These are phyloP conservation scores for Dionaea muscipula DNA, from an alignment of 179 eudicot genomes.

Conservation along the genomic window DNA sequence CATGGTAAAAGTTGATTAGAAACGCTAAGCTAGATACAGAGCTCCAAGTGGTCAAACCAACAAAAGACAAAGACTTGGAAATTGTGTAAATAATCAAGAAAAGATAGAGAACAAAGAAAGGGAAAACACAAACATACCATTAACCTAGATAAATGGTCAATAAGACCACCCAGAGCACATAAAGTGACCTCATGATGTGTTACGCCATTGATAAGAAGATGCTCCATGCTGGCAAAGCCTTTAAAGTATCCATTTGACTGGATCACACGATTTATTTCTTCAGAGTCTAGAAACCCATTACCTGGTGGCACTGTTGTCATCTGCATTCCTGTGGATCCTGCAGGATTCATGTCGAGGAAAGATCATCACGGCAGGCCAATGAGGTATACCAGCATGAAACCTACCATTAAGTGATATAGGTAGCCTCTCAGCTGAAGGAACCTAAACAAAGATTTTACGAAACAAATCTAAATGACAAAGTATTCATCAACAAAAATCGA, in stretches of 20 bases:
- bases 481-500: too few species aligned
- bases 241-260: constrained; percentile 64
- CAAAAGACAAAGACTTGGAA: too few species aligned
- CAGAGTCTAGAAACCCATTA: constrained; percentile 41
- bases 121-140: constrained; percentile 40
- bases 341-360: constrained; percentile 4
- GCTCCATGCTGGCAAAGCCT: constrained; percentile 40
- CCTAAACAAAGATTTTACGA: neutral
- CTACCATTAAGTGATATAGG: too few species aligned
- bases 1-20: constrained; percentile 7
- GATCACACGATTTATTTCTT: constrained; percentile 51
- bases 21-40: neutral
- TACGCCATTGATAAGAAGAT: constrained; percentile 45
- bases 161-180: constrained; percentile 80
- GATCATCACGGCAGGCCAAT: neutral
- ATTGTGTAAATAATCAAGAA: neutral
- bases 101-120: constrained; percentile 3
- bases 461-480: too few species aligned
- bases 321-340: constrained; percentile 50
- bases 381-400: neutral
- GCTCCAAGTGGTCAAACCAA: neutral
- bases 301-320: constrained; percentile 42
- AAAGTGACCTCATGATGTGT: constrained; percentile 45
- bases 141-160: constrained; percentile 59
- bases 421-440: neutral